phyloP scores from a whole-genome alignment of 345 rosid species.

The Litchi chinensis region DNA sequence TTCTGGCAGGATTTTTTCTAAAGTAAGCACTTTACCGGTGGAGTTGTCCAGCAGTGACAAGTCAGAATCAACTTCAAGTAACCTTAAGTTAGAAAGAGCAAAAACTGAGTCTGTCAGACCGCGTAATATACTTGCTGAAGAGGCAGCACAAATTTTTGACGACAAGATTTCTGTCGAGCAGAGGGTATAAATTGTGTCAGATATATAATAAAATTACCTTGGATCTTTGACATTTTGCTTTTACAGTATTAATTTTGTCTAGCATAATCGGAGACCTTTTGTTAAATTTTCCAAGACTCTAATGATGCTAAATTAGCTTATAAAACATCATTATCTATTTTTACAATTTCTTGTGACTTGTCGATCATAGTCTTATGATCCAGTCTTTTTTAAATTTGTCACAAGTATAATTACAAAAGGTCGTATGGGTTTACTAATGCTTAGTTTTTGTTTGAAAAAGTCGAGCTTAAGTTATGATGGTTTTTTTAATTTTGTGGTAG shows the following conservation, averaged over 20 bases:
- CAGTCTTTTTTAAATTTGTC: not conserved
- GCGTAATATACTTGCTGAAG: slow-evolving; percentile 63
- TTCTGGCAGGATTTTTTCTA: slow-evolving; percentile 35
- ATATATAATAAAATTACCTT: not conserved
- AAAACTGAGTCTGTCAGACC: slow-evolving; percentile 69
- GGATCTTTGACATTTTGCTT: slow-evolving; percentile 8
- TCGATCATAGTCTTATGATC: not conserved
- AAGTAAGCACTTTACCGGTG: slow-evolving; percentile 36
- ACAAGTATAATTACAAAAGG: not conserved
- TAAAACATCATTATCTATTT: not conserved
- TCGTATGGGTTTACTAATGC: not conserved
- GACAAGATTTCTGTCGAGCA: slow-evolving; percentile 66
- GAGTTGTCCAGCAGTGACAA: slow-evolving; percentile 39
- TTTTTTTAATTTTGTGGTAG: not conserved
- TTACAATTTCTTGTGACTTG: not conserved
- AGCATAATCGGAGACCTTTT: not conserved
- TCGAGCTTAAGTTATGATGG: not conserved
- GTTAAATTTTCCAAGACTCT: not conserved
- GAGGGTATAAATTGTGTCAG: slow-evolving; percentile 51
- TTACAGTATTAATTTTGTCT: not conserved
- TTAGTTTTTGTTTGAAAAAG: not conserved
- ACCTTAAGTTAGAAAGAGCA: slow-evolving; percentile 64
- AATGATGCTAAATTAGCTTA: not conserved
- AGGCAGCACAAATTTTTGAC: slow-evolving; percentile 82
- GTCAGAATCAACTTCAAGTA: slow-evolving; percentile 44